Evolutionary conservation across 805 yeast species (phyloP).

Genomic region (Saccharomycopsis guyanensis): DNA sequence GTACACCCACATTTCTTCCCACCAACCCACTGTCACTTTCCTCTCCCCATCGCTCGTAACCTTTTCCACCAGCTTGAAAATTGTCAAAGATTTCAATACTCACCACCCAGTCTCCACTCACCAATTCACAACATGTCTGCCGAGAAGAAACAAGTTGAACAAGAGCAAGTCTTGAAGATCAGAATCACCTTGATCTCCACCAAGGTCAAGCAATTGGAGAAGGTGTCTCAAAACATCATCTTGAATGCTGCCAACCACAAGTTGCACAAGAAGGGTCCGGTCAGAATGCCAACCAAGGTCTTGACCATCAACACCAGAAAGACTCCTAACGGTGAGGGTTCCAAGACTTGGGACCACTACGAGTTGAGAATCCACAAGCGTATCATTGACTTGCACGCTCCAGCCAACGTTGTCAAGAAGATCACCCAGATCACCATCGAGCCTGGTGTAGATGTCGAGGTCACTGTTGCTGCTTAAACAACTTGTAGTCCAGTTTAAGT

Average conservation of each 20-base stretch:
- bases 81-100: too few relatives aligned
- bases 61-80: too few relatives aligned
- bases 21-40: too few relatives aligned
- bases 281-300: conserved; percentile 99
- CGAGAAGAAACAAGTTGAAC: conserved; percentile 80
- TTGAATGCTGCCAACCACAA: conserved; percentile 76
- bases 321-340: conserved; percentile 99
- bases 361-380: conserved; percentile 99
- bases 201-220: conserved; percentile 97
- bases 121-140: conserved; percentile 65
- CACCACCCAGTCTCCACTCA: too few relatives aligned
- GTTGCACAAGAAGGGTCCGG: conserved; percentile 96
- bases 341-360: conserved; percentile 99
- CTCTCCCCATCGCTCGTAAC: not conserved
- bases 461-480: conserved; percentile 76
- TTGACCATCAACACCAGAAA: conserved; percentile 98
- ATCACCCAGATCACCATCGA: conserved; percentile 97
- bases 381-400: conserved; percentile 96
- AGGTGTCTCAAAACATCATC: conserved; percentile 87
- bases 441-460: conserved; percentile 99
- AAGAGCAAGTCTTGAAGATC: conserved; percentile 88
- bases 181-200: conserved; percentile 98
- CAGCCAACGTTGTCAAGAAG: conserved; percentile 86
- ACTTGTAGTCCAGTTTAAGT: not conserved
- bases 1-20: too few relatives aligned